Conservation (phyloP, 768 basidiomycete species). For the Suillus weaverae region DNA sequence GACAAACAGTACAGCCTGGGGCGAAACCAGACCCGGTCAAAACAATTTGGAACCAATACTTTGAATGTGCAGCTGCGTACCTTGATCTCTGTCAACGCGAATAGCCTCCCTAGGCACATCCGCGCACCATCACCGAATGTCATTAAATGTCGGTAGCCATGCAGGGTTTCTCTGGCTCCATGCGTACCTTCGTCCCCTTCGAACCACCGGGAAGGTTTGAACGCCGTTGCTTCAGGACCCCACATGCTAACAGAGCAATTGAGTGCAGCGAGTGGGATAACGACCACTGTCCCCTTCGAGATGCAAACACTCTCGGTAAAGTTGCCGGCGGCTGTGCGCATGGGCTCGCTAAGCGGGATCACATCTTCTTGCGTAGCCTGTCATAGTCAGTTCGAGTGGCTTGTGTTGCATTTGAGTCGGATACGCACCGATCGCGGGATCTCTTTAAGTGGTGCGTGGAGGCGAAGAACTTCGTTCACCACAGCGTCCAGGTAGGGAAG, state of each 20-base stretch:
- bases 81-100: not conserved
- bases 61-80: not conserved
- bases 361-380: not conserved
- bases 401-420: not conserved
- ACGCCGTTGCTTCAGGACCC: not conserved
- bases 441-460: not conserved
- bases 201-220: not conserved
- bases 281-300: not conserved
- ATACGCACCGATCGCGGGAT: not conserved
- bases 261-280: not conserved
- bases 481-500: not conserved
- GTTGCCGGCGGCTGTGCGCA: not conserved
- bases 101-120: not conserved
- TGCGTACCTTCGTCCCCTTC: not conserved
- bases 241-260: not conserved
- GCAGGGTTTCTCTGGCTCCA: not conserved
- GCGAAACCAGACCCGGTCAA: not conserved
- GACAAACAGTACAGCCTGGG: not conserved
- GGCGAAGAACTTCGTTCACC: not conserved
- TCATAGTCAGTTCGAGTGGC: not conserved
- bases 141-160: not conserved
- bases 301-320: not conserved
- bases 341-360: not conserved
- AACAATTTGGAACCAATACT: not conserved
- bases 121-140: not conserved